Evolutionary conservation across 192 early-diverging fungal genomes (phyloP).

Genomic region (Entophlyctis luteolus): DNA sequence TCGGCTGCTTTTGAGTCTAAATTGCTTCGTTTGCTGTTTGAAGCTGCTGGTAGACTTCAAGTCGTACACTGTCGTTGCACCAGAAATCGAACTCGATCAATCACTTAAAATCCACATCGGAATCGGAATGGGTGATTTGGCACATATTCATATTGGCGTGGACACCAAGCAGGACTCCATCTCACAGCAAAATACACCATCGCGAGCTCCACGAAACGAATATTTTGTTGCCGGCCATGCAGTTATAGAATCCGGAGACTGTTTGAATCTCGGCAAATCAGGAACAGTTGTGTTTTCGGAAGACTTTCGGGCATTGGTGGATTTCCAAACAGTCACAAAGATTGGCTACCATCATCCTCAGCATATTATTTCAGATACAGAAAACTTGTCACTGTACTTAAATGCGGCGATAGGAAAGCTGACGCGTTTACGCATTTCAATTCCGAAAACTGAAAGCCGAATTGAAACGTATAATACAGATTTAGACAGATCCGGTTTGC

Average conservation of each 20-base stretch:
- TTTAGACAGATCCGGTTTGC: too few relatives aligned
- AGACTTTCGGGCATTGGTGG: neutral
- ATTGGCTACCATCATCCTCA: too few relatives aligned
- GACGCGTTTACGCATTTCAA: too few relatives aligned
- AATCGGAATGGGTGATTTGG: neutral
- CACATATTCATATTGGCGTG: constrained; percentile 20
- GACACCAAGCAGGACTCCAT: neutral
- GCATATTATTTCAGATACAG: too few relatives aligned
- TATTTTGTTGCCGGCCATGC: constrained; percentile 25
- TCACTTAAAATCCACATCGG: constrained; percentile 28
- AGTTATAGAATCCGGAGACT: neutral
- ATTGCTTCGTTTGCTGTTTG: neutral
- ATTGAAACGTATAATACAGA: too few relatives aligned
- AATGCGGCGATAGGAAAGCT: too few relatives aligned
- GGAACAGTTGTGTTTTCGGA: constrained; percentile 8
- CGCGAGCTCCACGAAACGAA: neutral
- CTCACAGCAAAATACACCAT: neutral
- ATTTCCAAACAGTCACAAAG: too few relatives aligned
- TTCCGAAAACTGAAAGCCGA: too few relatives aligned
- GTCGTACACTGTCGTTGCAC: neutral
- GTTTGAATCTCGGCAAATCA: neutral
- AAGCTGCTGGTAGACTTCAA: neutral
- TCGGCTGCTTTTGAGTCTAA: neutral
- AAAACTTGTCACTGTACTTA: too few relatives aligned
- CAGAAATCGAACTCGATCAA: neutral